A percentile compares a stretch with the other conserved stretches of the same genome.
Conservation (phyloP, 176 grass and related monocot genomes). For the Eragrostis curvula region DNA sequence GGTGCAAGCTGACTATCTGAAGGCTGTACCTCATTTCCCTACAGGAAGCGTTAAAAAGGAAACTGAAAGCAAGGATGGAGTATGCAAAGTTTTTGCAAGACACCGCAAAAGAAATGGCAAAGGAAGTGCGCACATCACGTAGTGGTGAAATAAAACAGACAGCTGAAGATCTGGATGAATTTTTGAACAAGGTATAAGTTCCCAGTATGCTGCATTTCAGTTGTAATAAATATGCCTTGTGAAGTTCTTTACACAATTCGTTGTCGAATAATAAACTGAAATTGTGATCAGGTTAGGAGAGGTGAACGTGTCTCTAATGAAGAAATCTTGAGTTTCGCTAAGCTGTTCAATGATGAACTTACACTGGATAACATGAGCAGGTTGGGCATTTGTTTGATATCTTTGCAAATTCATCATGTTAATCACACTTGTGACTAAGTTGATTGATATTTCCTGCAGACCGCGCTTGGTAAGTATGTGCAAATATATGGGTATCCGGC, state of each 20-base stretch:
- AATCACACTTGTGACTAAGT: slow-evolving; percentile 24
- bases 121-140: slow-evolving; percentile 86
- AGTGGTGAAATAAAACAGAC: slow-evolving; percentile 91
- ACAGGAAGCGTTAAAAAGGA: slow-evolving; percentile 93
- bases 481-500: slow-evolving; percentile 97
- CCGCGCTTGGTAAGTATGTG: slow-evolving; percentile 98
- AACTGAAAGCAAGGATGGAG: slow-evolving; percentile 91
- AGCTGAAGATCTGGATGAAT: slow-evolving; percentile 90
- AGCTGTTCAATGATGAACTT: slow-evolving; percentile 98
- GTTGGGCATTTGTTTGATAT: slow-evolving; percentile 44
- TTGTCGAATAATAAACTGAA: slow-evolving; percentile 49
- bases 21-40: slow-evolving; percentile 23
- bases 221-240: slow-evolving; percentile 5
- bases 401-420: slow-evolving; percentile 28
- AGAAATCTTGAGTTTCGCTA: slow-evolving; percentile 96
- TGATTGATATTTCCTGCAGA: slow-evolving; percentile 55
- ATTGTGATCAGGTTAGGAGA: slow-evolving; percentile 81
- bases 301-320: slow-evolving; percentile 85
- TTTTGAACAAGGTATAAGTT: slow-evolving; percentile 87
- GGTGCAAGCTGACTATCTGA: slow-evolving; percentile 13
- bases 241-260: slow-evolving; percentile 21
- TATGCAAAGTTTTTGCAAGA: slow-evolving; percentile 99
- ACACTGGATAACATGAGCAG: slow-evolving; percentile 99
- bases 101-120: slow-evolving; percentile 95
- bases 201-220: slow-evolving; percentile 10